These are phyloP conservation scores for Acidiella bohemica DNA, from an alignment of 495 filamentous ascomycete genomes.

Conservation along the genomic window DNA sequence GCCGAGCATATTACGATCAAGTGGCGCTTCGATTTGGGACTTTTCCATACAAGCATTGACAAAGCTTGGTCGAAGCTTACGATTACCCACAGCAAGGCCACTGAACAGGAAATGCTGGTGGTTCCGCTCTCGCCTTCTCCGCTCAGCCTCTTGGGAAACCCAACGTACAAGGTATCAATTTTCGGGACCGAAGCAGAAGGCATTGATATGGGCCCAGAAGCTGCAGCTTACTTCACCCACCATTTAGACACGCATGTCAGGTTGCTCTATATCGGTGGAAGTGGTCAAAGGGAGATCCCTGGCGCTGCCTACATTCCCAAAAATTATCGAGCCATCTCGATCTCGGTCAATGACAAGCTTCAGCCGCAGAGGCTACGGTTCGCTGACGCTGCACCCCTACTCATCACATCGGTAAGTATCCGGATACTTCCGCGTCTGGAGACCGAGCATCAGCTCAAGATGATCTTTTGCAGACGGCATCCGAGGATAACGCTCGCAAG, in stretches of 20 bases:
- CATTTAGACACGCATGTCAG: constrained; percentile 9
- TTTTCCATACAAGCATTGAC: constrained; percentile 16
- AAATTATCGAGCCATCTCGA: constrained; percentile 9
- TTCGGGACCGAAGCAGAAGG: constrained; percentile 18
- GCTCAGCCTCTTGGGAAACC: constrained; percentile 5
- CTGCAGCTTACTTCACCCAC: constrained; percentile 11
- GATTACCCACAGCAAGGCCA: constrained; percentile 12
- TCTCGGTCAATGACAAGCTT: constrained; percentile 17
- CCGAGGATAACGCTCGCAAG: constrained; percentile 14
- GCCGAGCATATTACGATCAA: constrained; percentile 20
- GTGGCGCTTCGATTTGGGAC: constrained; percentile 12
- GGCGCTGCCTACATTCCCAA: constrained; percentile 11
- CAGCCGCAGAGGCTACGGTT: constrained; percentile 17
- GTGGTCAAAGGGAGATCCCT: constrained; percentile 18
- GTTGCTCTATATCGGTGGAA: constrained; percentile 18
- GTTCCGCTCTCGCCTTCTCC: constrained; percentile 16
- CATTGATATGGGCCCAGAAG: constrained; percentile 18
- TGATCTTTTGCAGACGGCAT: too few relatives aligned
- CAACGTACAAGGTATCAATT: constrained; percentile 11
- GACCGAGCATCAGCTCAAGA: too few relatives aligned
- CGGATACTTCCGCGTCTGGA: too few relatives aligned
- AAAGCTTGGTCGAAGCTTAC: constrained; percentile 19
- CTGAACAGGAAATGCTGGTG: constrained; percentile 3
- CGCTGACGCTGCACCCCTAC: constrained; percentile 17
- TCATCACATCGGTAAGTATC: constrained; percentile 19